A percentile compares a stretch with the other conserved stretches of the same genome.
These are phyloP conservation scores for Cercospora sp. DNA, from an alignment of 2,329 filamentous ascomycete genomes.

Conservation along the genomic window DNA sequence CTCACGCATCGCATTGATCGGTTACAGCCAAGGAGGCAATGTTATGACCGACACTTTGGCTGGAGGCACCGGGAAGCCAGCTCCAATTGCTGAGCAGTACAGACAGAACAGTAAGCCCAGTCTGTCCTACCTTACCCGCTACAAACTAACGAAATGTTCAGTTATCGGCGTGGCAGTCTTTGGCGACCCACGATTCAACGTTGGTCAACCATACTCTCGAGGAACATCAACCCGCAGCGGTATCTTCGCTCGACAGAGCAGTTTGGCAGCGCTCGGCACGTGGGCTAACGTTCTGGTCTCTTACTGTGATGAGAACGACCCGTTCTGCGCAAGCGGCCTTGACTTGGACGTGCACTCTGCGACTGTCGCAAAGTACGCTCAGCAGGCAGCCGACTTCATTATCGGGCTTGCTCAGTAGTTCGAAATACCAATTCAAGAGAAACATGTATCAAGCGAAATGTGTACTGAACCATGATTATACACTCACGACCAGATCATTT, in stretches of 20 bases:
- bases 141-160: conserved; percentile 11
- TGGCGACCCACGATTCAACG: conserved; percentile 41
- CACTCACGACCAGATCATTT: no score
- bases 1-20: conserved; percentile 40
- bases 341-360: conserved; percentile 26
- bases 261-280: conserved; percentile 21
- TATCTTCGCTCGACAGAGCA: conserved; percentile 26
- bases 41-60: conserved; percentile 24
- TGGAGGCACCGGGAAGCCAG: conserved; percentile 31
- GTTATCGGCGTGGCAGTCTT: conserved; percentile 41
- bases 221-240: conserved; percentile 38
- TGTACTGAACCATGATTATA: no score
- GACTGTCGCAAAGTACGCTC: conserved; percentile 22
- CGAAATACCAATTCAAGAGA: background rate
- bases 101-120: conserved; percentile 31
- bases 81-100: conserved; percentile 29
- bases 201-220: conserved; percentile 33
- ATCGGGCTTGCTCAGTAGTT: conserved; percentile 15
- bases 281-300: conserved; percentile 26
- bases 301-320: conserved; percentile 31
- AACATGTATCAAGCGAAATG: background rate
- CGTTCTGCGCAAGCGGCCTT: conserved; percentile 27
- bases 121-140: background rate
- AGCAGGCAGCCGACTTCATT: conserved; percentile 27
- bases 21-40: conserved; percentile 39